Evolutionary conservation across 306 rosid genomes (phyloP).

Genomic region (Malus sylvestris): DNA sequence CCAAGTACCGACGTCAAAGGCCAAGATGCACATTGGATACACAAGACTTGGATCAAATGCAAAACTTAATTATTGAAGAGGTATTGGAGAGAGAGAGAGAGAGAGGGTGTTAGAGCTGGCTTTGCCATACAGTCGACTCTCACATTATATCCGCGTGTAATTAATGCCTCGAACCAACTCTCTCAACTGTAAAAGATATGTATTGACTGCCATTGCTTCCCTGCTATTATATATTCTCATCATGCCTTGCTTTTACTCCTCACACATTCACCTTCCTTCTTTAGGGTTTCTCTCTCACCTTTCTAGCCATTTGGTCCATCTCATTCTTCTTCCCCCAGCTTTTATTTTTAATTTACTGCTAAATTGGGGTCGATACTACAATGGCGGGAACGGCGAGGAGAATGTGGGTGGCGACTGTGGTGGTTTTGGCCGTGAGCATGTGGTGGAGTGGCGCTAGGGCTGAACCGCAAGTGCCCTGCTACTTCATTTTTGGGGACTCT

Average conservation of each 20-base stretch:
- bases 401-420: slow-evolving; percentile 1
- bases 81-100: slow-evolving; percentile 2
- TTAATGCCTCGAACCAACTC: slow-evolving; percentile 54
- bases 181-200: slow-evolving; percentile 37
- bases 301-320: neutral
- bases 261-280: neutral
- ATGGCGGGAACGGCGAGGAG: neutral
- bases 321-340: neutral
- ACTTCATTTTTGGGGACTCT: slow-evolving; percentile 91
- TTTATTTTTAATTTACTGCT: neutral
- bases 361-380: neutral
- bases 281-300: neutral
- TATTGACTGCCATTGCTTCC: neutral
- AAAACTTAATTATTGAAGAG: neutral
- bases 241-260: slow-evolving; percentile 12
- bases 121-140: slow-evolving; percentile 3
- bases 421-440: slow-evolving; percentile 25
- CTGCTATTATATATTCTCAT: slow-evolving; percentile 27
- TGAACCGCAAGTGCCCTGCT: slow-evolving; percentile 75
- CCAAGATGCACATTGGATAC: neutral
- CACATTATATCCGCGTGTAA: slow-evolving; percentile 58
- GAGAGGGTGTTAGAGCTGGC: neutral
- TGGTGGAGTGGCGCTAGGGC: slow-evolving; percentile 25
- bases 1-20: neutral
- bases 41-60: neutral